Evolutionary conservation across 2,329 filamentous ascomycete species (phyloP).

Genomic region (Orbilia oligospora): DNA sequence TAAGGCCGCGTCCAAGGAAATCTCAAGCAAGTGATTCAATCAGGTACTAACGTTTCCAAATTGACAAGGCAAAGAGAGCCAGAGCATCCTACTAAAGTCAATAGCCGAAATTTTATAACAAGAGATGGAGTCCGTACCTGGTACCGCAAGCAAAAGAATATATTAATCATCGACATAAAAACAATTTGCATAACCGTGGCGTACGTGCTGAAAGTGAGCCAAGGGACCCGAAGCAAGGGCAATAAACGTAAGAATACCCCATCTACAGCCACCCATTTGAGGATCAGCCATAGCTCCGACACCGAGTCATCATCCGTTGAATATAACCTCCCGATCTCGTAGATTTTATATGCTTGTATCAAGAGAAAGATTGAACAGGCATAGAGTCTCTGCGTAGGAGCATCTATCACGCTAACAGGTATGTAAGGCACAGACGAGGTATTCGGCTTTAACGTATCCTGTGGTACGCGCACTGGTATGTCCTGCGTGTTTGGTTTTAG

Average conservation of each 20-base stretch:
- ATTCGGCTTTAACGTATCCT: constrained; percentile 11
- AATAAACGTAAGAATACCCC: constrained; percentile 88
- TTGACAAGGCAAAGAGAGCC: constrained; percentile 22
- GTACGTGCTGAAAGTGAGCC: constrained; percentile 82
- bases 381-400: constrained; percentile 90
- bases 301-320: constrained; percentile 84
- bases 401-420: constrained; percentile 84
- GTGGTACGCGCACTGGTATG: constrained; percentile 2
- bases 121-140: constrained; percentile 36
- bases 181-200: constrained; percentile 74
- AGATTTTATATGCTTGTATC: constrained; percentile 85
- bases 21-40: background rate
- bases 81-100: constrained; percentile 40
- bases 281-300: constrained; percentile 78
- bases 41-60: constrained; percentile 52
- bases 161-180: constrained; percentile 80
- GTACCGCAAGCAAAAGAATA: constrained; percentile 74
- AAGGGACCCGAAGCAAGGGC: constrained; percentile 90
- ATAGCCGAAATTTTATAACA: background rate
- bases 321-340: constrained; percentile 72
- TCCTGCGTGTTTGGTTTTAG: constrained; percentile 17
- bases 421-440: constrained; percentile 75
- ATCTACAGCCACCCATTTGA: constrained; percentile 94
- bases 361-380: constrained; percentile 82
- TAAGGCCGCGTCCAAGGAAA: background rate